Evolutionary conservation across 2,329 filamentous ascomycete species (phyloP).

Genomic region (Trichoderma semiorbis): DNA sequence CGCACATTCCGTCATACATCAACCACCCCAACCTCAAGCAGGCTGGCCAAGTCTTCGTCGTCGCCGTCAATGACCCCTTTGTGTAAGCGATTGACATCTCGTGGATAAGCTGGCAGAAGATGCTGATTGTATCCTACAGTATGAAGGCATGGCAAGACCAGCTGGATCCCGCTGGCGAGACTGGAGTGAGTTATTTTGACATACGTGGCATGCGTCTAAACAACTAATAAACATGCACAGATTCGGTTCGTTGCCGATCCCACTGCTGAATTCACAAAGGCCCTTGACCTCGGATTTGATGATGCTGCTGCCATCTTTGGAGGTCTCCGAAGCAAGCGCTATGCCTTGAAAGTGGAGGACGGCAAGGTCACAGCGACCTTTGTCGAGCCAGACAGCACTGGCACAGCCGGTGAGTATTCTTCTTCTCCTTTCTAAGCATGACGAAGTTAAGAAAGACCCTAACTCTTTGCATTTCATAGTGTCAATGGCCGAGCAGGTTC

Average conservation of each 20-base stretch:
- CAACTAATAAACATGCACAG: constrained; percentile 40
- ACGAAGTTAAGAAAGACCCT: neutral
- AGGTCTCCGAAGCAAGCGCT: constrained; percentile 78
- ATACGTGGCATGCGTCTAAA: neutral
- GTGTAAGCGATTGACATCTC: constrained; percentile 60
- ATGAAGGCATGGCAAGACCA: constrained; percentile 86
- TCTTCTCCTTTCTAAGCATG: neutral
- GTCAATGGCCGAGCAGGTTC: constrained; percentile 50
- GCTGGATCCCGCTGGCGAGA: constrained; percentile 70
- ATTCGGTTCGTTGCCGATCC: constrained; percentile 89
- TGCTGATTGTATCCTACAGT: constrained; percentile 40
- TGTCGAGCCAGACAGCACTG: constrained; percentile 86
- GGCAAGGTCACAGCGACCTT: constrained; percentile 79
- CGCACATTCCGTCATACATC: constrained; percentile 84
- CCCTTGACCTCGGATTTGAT: constrained; percentile 80
- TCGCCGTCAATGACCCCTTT: constrained; percentile 91
- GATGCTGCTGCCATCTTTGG: constrained; percentile 71
- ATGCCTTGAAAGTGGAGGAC: constrained; percentile 76
- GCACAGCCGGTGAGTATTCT: constrained; percentile 63
- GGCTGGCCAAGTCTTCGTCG: constrained; percentile 81
- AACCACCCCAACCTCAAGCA: constrained; percentile 72
- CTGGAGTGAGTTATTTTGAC: constrained; percentile 61
- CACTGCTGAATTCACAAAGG: constrained; percentile 73
- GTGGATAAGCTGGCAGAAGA: neutral
- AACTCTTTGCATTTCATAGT: constrained; percentile 32